Conservation (phyloP, 1,284 basidiomycete species). For the Apiotrichum porosum region DNA sequence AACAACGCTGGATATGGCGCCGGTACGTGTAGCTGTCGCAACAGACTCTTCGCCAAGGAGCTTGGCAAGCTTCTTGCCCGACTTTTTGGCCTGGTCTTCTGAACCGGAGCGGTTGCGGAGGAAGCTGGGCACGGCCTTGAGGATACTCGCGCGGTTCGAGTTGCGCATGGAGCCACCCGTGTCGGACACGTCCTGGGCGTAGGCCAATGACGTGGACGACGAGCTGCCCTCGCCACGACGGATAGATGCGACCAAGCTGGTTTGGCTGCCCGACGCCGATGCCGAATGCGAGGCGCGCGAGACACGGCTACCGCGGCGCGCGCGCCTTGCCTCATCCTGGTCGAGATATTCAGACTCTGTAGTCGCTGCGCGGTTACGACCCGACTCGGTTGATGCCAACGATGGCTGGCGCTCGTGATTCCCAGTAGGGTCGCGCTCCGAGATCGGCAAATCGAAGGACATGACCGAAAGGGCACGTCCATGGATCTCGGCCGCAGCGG, state of each 20-base stretch:
- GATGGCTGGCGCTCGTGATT: conserved; percentile 9
- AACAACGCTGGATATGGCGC: neutral
- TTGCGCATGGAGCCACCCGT: conserved; percentile 29
- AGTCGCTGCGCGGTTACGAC: conserved; percentile 11
- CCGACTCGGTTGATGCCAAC: conserved; percentile 5
- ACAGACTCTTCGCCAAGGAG: conserved; percentile 66
- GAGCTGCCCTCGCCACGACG: conserved; percentile 26
- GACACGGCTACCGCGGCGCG: conserved; percentile 4
- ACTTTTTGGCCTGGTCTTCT: conserved; percentile 17
- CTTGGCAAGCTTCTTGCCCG: conserved; percentile 60
- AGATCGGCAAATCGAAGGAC: neutral
- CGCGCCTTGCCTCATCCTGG: conserved; percentile 14
- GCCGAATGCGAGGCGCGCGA: conserved; percentile 13
- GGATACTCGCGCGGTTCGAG: conserved; percentile 34
- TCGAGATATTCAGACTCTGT: conserved; percentile 42
- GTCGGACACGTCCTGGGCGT: conserved; percentile 25
- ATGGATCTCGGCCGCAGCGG: neutral
- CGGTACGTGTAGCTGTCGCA: neutral
- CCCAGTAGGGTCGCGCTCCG: too few relatives aligned
- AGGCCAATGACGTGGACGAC: conserved; percentile 34
- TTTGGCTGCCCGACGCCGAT: conserved; percentile 21
- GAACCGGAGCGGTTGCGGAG: conserved; percentile 27
- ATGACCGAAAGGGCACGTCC: conserved; percentile 2
- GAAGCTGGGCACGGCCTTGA: conserved; percentile 34
- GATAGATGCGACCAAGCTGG: conserved; percentile 14